Evolutionary conservation across 2,329 filamentous ascomycete genomes (phyloP), one percentile per base, ranked within the genome.

Genomic region (Tolypocladium pustulatum): DNA sequence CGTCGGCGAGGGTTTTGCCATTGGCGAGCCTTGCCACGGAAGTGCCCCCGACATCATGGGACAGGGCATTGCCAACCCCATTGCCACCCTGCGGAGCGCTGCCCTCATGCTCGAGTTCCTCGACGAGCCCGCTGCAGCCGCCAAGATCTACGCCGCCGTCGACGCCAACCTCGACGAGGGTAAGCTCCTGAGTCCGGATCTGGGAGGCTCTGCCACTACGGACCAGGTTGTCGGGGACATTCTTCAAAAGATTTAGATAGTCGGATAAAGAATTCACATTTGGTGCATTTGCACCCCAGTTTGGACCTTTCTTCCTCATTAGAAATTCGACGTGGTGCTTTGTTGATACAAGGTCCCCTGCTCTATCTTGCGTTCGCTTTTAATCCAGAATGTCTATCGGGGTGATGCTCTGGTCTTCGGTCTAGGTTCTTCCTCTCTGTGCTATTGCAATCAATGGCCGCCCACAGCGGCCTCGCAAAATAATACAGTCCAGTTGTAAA

Each of bases 41-140:
- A 92, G 88, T 68, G 94, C 94, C 36, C 94, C 94, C 7, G 94
- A 99, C 71, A 99, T 99, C 64, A 87, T 91, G 83, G 94, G 94
- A 65, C 81, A 88, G 80, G 86, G 87, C 64, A 93, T 99, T 70
- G 91, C 94, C 65, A 99, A 99, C 77, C 94, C 94, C 30, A 95
- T 99, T 69, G 94, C 94, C 40, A 97, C 94, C 12, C 82, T 99
- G 64, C 82, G 94, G 70, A 94, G 89, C 74, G 88, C 91, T 20
- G 94, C 89, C 38, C 81, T 97, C 62, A 97, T 99, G 94, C 81
- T 99, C 64, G 93, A 97, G 80, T 99, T 97, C 76, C 79, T 97
- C 64, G 86, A 91, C 63, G 87, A 96, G 78, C 88, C 91, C 75
- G 79, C 83, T 62, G 94, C 94, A 25, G 94, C 94, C 38, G 91